Evolutionary conservation across 495 filamentous ascomycete species (phyloP), one percentile per base, ranked within the genome.

Genomic region (Penicillium cataractarum): DNA sequence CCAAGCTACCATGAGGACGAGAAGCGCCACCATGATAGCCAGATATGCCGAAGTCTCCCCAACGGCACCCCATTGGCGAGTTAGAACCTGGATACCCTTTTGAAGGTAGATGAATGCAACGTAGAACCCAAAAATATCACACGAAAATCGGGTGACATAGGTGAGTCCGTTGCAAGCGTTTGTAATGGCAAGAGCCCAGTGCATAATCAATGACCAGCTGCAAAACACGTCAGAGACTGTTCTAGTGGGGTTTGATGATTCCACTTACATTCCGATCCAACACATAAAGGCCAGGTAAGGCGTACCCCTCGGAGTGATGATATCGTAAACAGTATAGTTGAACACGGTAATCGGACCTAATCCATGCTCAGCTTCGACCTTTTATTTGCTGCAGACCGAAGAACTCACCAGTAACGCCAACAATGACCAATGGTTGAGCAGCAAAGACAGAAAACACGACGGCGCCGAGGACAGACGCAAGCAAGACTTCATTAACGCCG

Each of bases 61-160:
- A 4, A 73, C 71, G 15, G 65, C 57, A 29, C 74, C 80, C 80
- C 83, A 86, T 73, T 87, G 84, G 3, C 87, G 81, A 59, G 87
- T 87, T 1, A 95, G 78, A 31, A 93, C 89, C 69, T 93, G 90
- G 58, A 93, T 86, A 6, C 91, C 91, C 71, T 93, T 94, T 63
- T 93, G 90, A 15, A 95, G 80, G 69, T 95, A 95, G 71, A 93
- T 91, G 70, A 89, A 90, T 51, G 90, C 91, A 46, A 95, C 91
- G 71, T 95, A 95, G 72, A 93, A 93, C 6, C 91, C 91, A 68
- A 95, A 94, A 65, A 91, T 92, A 68, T 95, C 91, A 70, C 91
- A 93, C 42, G 90, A 90, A 69, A 95, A 95, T 10, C 90, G 83
- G 10, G 91, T 94, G 24, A 95, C 91, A 71, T 91, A 93, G 65